A percentile compares a stretch with the other conserved stretches of the same genome.
Evolutionary conservation across 129 eudicot genomes (phyloP).

Genomic region (Smallanthus sonchifolius): DNA sequence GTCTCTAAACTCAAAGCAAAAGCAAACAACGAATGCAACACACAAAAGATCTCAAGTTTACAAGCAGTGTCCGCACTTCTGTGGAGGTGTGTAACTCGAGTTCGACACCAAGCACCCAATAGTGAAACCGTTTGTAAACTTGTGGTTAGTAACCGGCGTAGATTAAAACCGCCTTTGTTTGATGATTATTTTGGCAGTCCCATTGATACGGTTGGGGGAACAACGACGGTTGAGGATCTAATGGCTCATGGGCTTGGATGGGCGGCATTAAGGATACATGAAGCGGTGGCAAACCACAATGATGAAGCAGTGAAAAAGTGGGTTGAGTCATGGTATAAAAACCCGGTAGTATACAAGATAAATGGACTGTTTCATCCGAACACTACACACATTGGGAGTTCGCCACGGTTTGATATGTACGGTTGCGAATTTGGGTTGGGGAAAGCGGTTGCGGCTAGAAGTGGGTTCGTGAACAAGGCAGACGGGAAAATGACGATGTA

Average conservation of each 20-base stretch:
- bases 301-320: slow-evolving; percentile 9
- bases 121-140: slow-evolving; percentile 24
- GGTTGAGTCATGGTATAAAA: slow-evolving; percentile 20
- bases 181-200: slow-evolving; percentile 38
- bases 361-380: background rate
- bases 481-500: slow-evolving; percentile 37
- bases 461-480: slow-evolving; percentile 24
- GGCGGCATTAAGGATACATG: slow-evolving; percentile 37
- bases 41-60: slow-evolving; percentile 32
- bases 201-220: background rate
- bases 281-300: slow-evolving; percentile 17
- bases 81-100: slow-evolving; percentile 39
- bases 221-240: slow-evolving; percentile 20
- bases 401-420: slow-evolving; percentile 41
- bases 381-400: slow-evolving; percentile 16
- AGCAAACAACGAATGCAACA: slow-evolving; percentile 41
- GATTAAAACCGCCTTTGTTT: slow-evolving; percentile 35
- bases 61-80: slow-evolving; percentile 47
- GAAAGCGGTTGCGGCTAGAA: slow-evolving; percentile 36
- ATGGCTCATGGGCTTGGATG: slow-evolving; percentile 30
- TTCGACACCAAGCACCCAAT: background rate
- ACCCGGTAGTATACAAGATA: background rate
- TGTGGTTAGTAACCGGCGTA: slow-evolving; percentile 8
- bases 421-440: slow-evolving; percentile 50
- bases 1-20: slow-evolving; percentile 36